Base-by-base conservation (phyloP, 305 asterid genomes). In the Solanum hybrid region DNA sequence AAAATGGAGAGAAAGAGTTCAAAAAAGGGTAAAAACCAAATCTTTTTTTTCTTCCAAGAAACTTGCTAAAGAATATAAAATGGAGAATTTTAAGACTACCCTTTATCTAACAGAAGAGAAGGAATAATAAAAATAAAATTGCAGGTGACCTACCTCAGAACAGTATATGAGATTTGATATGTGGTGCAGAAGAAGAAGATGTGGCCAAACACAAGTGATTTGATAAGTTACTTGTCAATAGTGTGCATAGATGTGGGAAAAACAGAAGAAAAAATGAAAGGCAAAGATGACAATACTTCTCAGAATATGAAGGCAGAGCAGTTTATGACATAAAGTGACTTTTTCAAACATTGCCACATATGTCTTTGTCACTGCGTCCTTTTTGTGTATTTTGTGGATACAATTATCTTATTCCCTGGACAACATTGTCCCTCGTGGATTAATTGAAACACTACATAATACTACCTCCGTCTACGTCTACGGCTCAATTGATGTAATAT, bases 91-190 rank as follows among this genome's bases (percentile, higher is more conserved):
- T 8, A 57, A 57, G 2, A 85, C 31, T 51, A 0, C 45, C 88
- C 45, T 57, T 83, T 17, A 29, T 34, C 88, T 33, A 90, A 45
- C 89, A 81, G 70, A 90, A 51, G 87, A 78, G 45, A 85, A 90
- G 91, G 92, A 87, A 89, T 89, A 90, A 91, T n/a, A 70, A 91
- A 88, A 0, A 33, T 1, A 0, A 77, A 72, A 61, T 72, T 90
- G 93, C 93, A 91, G 94, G 91, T 91, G 86, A 89, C 92, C 94
- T 80, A 89, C 92, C 95, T 88, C 89, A 79, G 17, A 79, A 79
- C 32, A 38, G 65, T 80, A 79, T 79, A 34, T 79, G 84, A 39
- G 51, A 79, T 79, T 79, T 36, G 51, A 79, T 36, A 36, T 14
- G 61, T 79, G 86, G 12, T 36, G 14, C 87, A 38, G 68, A 26